Percentiles rank a stretch among this genome's conserved stretches.
Evolutionary conservation across 1,284 basidiomycete species (phyloP).

Genomic region (Moesziomyces parantarcticus): DNA sequence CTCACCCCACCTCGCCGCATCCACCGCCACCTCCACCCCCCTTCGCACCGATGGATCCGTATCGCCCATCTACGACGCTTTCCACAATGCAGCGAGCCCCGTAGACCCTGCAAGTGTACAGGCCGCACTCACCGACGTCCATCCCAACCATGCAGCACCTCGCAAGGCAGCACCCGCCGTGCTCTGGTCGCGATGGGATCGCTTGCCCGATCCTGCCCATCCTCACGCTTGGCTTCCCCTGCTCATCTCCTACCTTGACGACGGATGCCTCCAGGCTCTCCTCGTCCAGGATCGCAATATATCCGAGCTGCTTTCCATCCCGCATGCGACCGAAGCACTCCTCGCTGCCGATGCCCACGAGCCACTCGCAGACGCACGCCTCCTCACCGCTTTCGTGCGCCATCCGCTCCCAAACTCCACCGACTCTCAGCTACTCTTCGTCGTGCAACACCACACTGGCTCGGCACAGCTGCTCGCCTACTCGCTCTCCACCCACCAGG

Average conservation of each 20-base stretch:
- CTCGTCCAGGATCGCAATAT: conserved; percentile 34
- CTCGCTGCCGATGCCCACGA: neutral
- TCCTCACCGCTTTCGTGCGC: conserved; percentile 23
- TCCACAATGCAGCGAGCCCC: conserved; percentile 30
- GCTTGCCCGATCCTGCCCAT: conserved; percentile 9
- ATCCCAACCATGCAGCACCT: neutral
- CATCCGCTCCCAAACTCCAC: conserved; percentile 11
- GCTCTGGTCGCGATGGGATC: conserved; percentile 47
- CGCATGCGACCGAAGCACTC: conserved; percentile 16
- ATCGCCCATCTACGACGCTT: conserved; percentile 48
- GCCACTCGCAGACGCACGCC: neutral
- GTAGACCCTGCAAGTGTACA: conserved; percentile 17
- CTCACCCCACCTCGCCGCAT: conserved; percentile 15
- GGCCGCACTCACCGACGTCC: conserved; percentile 14
- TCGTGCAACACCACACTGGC: conserved; percentile 10
- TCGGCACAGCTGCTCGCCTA: conserved; percentile 25
- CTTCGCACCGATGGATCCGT: conserved; percentile 35
- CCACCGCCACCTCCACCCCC: conserved; percentile 12
- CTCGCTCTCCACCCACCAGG: conserved; percentile 33
- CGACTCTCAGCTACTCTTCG: conserved; percentile 24
- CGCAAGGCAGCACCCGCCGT: conserved; percentile 6
- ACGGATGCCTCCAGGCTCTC: conserved; percentile 37
- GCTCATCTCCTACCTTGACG: conserved; percentile 32
- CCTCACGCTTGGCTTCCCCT: conserved; percentile 17
- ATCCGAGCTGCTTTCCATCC: conserved; percentile 35